phyloP scores from a whole-genome alignment of 1,139 yeast species.

The Lodderomyces oxycetoniae region DNA sequence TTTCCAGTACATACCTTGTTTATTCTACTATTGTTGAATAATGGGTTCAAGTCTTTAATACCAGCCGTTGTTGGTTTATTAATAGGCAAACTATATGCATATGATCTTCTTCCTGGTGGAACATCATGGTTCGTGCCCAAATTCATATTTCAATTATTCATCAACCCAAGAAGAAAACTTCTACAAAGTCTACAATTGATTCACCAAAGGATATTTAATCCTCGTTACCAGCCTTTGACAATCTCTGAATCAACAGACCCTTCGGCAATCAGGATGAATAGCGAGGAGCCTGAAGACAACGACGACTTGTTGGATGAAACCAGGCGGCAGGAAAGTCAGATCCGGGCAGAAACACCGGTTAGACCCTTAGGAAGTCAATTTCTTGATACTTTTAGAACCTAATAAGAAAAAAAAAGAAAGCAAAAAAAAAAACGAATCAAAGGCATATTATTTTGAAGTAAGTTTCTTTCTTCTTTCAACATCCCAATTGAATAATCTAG shows the following conservation, averaged over 20 bases:
- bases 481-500: conserved; percentile 94
- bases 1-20: conserved; percentile 51
- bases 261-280: conserved; percentile 6
- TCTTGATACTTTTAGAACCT: conserved; percentile 50
- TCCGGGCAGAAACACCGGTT: conserved; percentile 52
- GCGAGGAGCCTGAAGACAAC: conserved; percentile 19
- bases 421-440: too few relatives aligned
- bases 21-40: conserved; percentile 48
- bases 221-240: conserved; percentile 15
- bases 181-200: conserved; percentile 5
- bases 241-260: not conserved
- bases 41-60: conserved; percentile 48
- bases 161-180: conserved; percentile 21
- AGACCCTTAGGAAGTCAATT: conserved; percentile 57
- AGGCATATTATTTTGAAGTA: too few relatives aligned
- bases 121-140: conserved; percentile 47
- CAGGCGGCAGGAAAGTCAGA: conserved; percentile 23
- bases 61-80: conserved; percentile 55
- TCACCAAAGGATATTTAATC: conserved; percentile 8
- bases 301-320: conserved; percentile 24
- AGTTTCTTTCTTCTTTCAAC: conserved; percentile 74
- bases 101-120: conserved; percentile 59
- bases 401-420: too few relatives aligned
- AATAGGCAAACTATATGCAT: conserved; percentile 52
- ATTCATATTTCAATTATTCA: conserved; percentile 21